phyloP scores from a whole-genome alignment of 176 grass and related monocot genomes.

The Phoenix dactylifera region DNA sequence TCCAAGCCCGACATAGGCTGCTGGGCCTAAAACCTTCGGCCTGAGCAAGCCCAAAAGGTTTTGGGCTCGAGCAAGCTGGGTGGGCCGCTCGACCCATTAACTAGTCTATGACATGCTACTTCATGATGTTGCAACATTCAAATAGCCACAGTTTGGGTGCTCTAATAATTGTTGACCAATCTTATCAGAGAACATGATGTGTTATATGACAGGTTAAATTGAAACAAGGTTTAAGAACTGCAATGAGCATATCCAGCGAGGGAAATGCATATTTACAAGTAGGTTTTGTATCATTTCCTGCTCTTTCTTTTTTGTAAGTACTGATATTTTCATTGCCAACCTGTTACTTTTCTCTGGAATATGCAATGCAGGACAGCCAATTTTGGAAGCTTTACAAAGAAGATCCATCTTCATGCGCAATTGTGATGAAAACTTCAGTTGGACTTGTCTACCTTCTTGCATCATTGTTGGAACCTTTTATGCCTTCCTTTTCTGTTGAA shows the following conservation, averaged over 20 bases:
- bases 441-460: conserved; percentile 89
- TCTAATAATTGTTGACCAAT: neutral
- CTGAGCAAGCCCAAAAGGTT: no score
- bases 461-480: conserved; percentile 79
- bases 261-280: conserved; percentile 94
- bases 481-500: conserved; percentile 63
- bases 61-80: no score
- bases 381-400: conserved; percentile 84
- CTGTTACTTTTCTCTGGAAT: conserved; percentile 8
- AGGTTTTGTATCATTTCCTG: conserved; percentile 8
- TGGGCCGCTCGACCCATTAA: no score
- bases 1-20: no score
- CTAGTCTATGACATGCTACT: no score
- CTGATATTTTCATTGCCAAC: neutral
- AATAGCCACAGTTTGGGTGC: no score
- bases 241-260: conserved; percentile 81
- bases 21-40: no score
- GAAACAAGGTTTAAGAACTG: conserved; percentile 83
- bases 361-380: conserved; percentile 42
- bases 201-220: conserved; percentile 62
- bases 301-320: neutral
- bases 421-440: conserved; percentile 91
- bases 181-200: conserved; percentile 5
- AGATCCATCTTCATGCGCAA: conserved; percentile 49
- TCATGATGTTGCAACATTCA: no score